phyloP scores from a whole-genome alignment of 176 grass and related monocot species.

The Echinochloa phyllopogon region DNA sequence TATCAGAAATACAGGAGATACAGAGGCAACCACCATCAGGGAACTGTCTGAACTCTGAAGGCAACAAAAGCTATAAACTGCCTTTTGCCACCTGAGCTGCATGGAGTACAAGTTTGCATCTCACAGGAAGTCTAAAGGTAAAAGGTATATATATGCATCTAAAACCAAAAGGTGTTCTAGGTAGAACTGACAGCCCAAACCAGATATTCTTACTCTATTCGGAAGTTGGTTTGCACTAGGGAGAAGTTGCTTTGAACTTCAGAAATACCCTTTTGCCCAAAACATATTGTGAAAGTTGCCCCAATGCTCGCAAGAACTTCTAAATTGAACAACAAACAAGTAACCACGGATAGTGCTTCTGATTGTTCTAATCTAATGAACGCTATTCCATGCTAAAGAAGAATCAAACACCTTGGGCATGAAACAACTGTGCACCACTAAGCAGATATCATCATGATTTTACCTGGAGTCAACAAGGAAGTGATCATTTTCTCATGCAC shows the following conservation, averaged over 20 bases:
- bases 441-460: constrained; percentile 28
- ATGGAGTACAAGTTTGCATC: constrained; percentile 13
- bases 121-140: not conserved
- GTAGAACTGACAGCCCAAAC: not conserved
- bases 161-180: not conserved
- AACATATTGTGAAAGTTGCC: not conserved
- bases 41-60: constrained; percentile 11
- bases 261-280: constrained; percentile 15
- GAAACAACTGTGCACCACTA: not conserved
- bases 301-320: constrained; percentile 8
- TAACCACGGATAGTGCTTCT: constrained; percentile 21
- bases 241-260: not conserved
- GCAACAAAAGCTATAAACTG: constrained; percentile 27
- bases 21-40: constrained; percentile 1
- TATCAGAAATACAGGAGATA: constrained; percentile 14
- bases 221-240: not conserved
- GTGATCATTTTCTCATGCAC: constrained; percentile 11
- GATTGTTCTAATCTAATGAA: constrained; percentile 22
- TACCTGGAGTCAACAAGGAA: constrained; percentile 23
- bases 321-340: not conserved
- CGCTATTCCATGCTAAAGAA: constrained; percentile 19
- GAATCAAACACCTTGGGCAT: not conserved
- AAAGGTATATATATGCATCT: constrained; percentile 15
- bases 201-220: not conserved
- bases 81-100: not conserved